Evolutionary conservation across 202 grass and related monocot genomes (phyloP).

Genomic region (Setaria viridis): DNA sequence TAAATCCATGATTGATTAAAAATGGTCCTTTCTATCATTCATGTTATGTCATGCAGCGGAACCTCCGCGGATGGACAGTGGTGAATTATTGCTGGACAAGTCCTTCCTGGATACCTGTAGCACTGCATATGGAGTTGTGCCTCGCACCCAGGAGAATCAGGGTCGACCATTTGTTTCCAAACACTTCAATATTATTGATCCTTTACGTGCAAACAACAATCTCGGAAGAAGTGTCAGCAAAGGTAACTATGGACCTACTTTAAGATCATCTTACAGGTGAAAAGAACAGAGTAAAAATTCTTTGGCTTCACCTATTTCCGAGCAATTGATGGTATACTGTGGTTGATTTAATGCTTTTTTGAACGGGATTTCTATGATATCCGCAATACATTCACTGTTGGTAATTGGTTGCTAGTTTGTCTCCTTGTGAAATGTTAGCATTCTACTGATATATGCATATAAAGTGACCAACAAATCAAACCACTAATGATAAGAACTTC

Average conservation of each 20-base stretch:
- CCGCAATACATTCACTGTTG: slow-evolving; percentile 10
- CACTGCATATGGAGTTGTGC: slow-evolving; percentile 56
- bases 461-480: neutral
- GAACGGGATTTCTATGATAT: neutral
- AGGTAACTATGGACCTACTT: slow-evolving; percentile 57
- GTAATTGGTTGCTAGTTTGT: slow-evolving; percentile 27
- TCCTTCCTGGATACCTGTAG: slow-evolving; percentile 69
- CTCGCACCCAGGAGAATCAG: slow-evolving; percentile 67
- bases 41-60: slow-evolving; percentile 66
- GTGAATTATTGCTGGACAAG: slow-evolving; percentile 69
- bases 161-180: slow-evolving; percentile 86
- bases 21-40: neutral
- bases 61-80: slow-evolving; percentile 69
- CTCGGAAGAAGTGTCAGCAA: slow-evolving; percentile 95
- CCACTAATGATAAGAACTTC: slow-evolving; percentile 19
- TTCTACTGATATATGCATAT: slow-evolving; percentile 15
- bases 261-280: slow-evolving; percentile 27
- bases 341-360: slow-evolving; percentile 30
- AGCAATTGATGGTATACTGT: slow-evolving; percentile 21
- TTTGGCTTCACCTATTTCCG: slow-evolving; percentile 14
- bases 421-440: neutral
- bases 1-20: slow-evolving; percentile 34
- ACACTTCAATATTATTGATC: slow-evolving; percentile 96
- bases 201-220: slow-evolving; percentile 88
- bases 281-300: slow-evolving; percentile 25